These are phyloP conservation scores for Sporobolus alterniflorus DNA, from an alignment of 202 grass and related monocot genomes.

Conservation along the genomic window DNA sequence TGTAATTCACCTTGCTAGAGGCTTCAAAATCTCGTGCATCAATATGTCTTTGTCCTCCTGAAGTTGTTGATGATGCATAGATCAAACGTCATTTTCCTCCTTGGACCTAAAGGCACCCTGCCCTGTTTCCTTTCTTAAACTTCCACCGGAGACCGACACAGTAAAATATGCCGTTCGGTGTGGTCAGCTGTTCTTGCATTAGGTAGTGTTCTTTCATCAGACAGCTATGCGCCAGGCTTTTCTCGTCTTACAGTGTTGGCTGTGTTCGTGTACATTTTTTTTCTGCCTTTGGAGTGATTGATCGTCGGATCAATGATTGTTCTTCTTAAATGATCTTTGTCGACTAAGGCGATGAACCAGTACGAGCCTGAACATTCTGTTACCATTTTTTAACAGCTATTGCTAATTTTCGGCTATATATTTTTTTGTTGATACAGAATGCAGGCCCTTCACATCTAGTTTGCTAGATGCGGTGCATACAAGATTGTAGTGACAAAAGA, in stretches of 20 bases:
- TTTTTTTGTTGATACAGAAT: constrained; percentile 37
- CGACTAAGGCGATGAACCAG: constrained; percentile 22
- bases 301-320: not conserved
- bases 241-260: constrained; percentile 15
- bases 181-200: constrained; percentile 38
- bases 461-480: constrained; percentile 37
- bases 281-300: constrained; percentile 17
- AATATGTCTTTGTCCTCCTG: too few species aligned
- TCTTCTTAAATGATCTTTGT: constrained; percentile 37
- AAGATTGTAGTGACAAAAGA: constrained; percentile 65
- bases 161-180: constrained; percentile 8
- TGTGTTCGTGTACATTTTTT: constrained; percentile 12
- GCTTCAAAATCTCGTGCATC: not conserved
- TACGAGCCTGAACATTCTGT: not conserved
- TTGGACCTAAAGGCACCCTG: constrained; percentile 14
- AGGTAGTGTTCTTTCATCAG: constrained; percentile 23
- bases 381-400: not conserved
- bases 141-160: constrained; percentile 24
- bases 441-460: constrained; percentile 44
- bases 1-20: not conserved
- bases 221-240: not conserved
- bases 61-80: too few species aligned
- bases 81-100: constrained; percentile 41
- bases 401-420: not conserved
- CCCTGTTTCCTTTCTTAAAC: constrained; percentile 33